Base-by-base conservation (phyloP, 805 yeast genomes). In the Henningerozyma blattae region DNA sequence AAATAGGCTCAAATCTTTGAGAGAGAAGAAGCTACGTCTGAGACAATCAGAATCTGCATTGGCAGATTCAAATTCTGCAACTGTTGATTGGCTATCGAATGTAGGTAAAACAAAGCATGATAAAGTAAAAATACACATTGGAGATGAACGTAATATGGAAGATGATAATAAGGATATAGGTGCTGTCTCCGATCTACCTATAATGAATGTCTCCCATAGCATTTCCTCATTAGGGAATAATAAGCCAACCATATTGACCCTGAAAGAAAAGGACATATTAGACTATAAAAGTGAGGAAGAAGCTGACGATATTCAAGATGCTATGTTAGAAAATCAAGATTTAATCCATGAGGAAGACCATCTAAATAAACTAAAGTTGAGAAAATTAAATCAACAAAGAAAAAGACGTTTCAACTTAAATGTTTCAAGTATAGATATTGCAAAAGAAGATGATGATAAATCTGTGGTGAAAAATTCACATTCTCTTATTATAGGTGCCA, bases 201-300 rank as follows among this genome's bases (percentile, higher is more conserved):
- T 60, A 1, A 28, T 68, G 13, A 59, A 58, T 27, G 59, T 76
- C 3, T 69, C 64, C 0, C 81, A 75, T n/a, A 67, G 65, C n/a
- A 46, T 75, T 9, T 42, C 46, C 3, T 46, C 50, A 12, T 42
- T 66, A 1, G 42, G 56, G n/a, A 61, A 64, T 5, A 70, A 62
- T 1, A 50, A 56, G 4, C 65, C 61, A 18, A 59, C 66, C 4
- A 59, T 78, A 3, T 56, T 81, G 33, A 79, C 86, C 0, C 57
- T 80, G 32, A 66, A 72, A 58, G 68, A 58, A 22, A 52, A 52
- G 14, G 58, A 52, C 8, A 58, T 58, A 4, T 22, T 47, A 16
- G 49, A 41, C 22, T 50, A 44, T 2, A 59, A 56, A 17, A 59
- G 53, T 7, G 59, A 52, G 12, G 54, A 47, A 30, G 53, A 41